Percentiles rank a stretch among this genome's conserved stretches.
Conservation (phyloP, 495 filamentous ascomycete genomes). For the Penicillium angulare region DNA sequence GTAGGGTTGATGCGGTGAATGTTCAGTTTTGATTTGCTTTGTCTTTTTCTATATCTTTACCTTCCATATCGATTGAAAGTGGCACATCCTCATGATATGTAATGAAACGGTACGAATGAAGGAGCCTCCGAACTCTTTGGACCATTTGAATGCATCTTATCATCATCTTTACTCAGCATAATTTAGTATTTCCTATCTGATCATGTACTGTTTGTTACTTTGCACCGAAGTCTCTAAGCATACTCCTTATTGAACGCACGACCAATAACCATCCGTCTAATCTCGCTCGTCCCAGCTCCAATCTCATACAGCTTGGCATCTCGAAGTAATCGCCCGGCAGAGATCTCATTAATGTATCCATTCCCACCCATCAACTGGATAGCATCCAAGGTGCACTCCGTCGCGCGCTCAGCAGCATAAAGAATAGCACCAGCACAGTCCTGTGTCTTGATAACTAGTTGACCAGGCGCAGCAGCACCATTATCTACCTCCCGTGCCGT, state of each 20-base stretch:
- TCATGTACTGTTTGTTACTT: background rate
- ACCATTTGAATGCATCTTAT: slow-evolving; percentile 1
- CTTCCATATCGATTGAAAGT: too few species aligned
- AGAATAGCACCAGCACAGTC: slow-evolving; percentile 95
- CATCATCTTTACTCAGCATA: too few species aligned
- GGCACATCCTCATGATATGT: slow-evolving; percentile 3
- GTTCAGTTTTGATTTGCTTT: background rate
- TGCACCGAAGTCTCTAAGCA: slow-evolving; percentile 26
- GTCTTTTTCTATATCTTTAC: background rate
- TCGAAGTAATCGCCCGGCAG: slow-evolving; percentile 78
- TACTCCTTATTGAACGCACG: slow-evolving; percentile 92
- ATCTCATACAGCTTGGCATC: slow-evolving; percentile 97
- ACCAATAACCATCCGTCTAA: slow-evolving; percentile 91
- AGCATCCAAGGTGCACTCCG: slow-evolving; percentile 84
- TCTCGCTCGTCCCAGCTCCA: slow-evolving; percentile 92
- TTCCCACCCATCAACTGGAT: slow-evolving; percentile 94
- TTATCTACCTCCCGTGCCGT: slow-evolving; percentile 77
- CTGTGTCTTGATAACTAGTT: slow-evolving; percentile 65
- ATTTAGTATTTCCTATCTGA: too few species aligned
- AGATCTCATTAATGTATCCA: slow-evolving; percentile 95
- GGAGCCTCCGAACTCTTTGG: too few species aligned
- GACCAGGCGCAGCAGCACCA: slow-evolving; percentile 43
- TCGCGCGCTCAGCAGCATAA: slow-evolving; percentile 91
- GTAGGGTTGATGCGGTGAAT: slow-evolving; percentile 1
- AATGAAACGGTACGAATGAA: slow-evolving; percentile 8